A percentile compares a stretch with the other conserved stretches of the same genome.
Conservation (phyloP, 345 rosid species). For the Mallotus nudiflorus region DNA sequence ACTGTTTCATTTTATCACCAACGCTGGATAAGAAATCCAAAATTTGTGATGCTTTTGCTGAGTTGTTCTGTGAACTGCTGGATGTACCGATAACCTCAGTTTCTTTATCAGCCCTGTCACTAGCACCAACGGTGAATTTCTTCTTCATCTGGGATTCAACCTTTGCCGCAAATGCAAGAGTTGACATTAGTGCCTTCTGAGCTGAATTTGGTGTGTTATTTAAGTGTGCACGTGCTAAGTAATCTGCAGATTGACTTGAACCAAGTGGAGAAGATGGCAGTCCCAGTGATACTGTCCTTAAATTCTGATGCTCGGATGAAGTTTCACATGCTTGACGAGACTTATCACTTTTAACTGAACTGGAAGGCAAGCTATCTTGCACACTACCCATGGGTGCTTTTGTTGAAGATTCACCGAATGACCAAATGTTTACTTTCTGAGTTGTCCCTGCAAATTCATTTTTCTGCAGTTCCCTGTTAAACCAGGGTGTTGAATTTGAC, state of each 20-base stretch:
- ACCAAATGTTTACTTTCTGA: slow-evolving; percentile 6
- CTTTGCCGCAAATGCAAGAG: slow-evolving; percentile 62
- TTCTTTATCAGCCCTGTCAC: slow-evolving; percentile 19
- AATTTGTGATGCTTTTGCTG: slow-evolving; percentile 42
- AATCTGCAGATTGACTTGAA: slow-evolving; percentile 34
- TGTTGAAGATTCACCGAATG: slow-evolving; percentile 17
- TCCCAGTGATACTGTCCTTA: slow-evolving; percentile 22
- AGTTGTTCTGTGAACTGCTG: slow-evolving; percentile 37
- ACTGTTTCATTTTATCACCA: slow-evolving; percentile 27
- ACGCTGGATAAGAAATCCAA: slow-evolving; percentile 57
- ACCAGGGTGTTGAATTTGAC: slow-evolving; percentile 8
- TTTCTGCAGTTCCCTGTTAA: slow-evolving; percentile 23
- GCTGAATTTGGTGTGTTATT: slow-evolving; percentile 40
- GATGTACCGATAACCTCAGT: slow-evolving; percentile 8
- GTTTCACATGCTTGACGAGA: slow-evolving; percentile 26
- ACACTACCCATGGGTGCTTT: slow-evolving; percentile 11
- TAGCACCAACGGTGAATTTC: slow-evolving; percentile 20
- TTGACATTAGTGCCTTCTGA: slow-evolving; percentile 53
- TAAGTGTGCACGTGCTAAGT: slow-evolving; percentile 13
- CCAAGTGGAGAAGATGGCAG: slow-evolving; percentile 25
- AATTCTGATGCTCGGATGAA: slow-evolving; percentile 17
- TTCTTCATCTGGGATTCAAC: slow-evolving; percentile 47
- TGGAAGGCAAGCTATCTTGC: slow-evolving; percentile 19
- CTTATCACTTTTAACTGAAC: slow-evolving; percentile 15
- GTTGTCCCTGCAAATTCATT: slow-evolving; percentile 13